These are phyloP conservation scores for Heliocybe sulcata DNA, from an alignment of 1,284 basidiomycete genomes.

Conservation along the genomic window DNA sequence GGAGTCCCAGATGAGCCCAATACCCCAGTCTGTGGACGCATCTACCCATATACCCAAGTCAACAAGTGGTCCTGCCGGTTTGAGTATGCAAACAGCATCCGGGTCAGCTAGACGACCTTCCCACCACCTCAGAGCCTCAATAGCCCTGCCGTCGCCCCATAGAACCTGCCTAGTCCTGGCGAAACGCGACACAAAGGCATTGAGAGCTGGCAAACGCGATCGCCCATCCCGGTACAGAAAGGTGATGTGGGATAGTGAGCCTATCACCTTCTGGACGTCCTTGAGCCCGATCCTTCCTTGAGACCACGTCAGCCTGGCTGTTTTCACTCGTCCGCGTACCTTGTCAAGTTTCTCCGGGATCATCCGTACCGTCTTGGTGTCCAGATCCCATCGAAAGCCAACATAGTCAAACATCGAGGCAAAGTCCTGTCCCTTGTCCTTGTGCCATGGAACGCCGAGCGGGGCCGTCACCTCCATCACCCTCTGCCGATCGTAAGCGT, in stretches of 20 bases:
- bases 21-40: slow-evolving; percentile 1
- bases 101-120: not conserved
- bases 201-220: not conserved
- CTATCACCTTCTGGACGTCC: not conserved
- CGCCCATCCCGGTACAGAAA: not conserved
- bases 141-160: not conserved
- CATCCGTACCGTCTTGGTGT: not conserved
- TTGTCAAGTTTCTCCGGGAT: not conserved
- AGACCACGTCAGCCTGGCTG: not conserved
- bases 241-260: not conserved
- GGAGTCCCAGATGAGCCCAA: not conserved
- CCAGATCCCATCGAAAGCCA: not conserved
- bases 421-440: not conserved
- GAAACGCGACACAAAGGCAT: not conserved
- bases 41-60: slow-evolving; percentile 2
- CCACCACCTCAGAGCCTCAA: not conserved
- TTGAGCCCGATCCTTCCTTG: not conserved
- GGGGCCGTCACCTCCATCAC: not conserved
- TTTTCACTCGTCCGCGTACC: not conserved
- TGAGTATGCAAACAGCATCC: not conserved
- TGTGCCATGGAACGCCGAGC: not conserved
- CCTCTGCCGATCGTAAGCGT: not conserved
- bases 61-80: not conserved
- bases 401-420: not conserved
- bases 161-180: not conserved